Evolutionary conservation across 225 moss, liverwort and hornwort species (phyloP).

Genomic region (Physcomitrellopsis africana): DNA sequence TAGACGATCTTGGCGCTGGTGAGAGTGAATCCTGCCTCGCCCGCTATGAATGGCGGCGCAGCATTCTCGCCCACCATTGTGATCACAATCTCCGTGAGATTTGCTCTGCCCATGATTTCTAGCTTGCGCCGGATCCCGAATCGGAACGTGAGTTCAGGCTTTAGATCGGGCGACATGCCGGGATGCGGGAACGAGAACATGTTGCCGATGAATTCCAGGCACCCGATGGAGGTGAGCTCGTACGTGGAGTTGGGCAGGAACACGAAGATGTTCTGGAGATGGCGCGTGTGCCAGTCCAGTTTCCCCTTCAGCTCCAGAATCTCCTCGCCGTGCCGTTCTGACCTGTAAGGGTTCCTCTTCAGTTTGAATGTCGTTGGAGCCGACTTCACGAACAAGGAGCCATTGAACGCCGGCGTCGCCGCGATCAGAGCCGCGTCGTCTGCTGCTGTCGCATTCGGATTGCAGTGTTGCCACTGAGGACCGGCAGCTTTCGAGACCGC

Average conservation of each 20-base stretch:
- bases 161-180: constrained; percentile 20
- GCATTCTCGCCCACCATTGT: constrained; percentile 4
- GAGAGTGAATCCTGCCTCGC: constrained; percentile 32
- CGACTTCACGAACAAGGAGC: not conserved
- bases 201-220: constrained; percentile 38
- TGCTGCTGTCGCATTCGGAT: not conserved
- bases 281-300: not conserved
- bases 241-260: constrained; percentile 24
- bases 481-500: not conserved
- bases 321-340: constrained; percentile 30
- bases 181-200: constrained; percentile 27
- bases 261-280: constrained; percentile 23
- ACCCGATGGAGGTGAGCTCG: constrained; percentile 15
- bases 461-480: constrained; percentile 19
- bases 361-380: constrained; percentile 43
- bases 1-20: constrained; percentile 20
- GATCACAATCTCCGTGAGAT: constrained; percentile 18
- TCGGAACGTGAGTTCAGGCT: constrained; percentile 23
- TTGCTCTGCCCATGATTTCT: constrained; percentile 18
- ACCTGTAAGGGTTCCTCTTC: not conserved
- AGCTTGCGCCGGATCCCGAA: constrained; percentile 34
- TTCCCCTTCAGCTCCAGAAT: constrained; percentile 38
- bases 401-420: constrained; percentile 24
- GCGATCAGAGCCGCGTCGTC: constrained; percentile 9
- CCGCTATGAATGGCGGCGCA: fast-evolving